Conservation (phyloP, 2,329 filamentous ascomycete species). For the Aspergillus spinulosporus region DNA sequence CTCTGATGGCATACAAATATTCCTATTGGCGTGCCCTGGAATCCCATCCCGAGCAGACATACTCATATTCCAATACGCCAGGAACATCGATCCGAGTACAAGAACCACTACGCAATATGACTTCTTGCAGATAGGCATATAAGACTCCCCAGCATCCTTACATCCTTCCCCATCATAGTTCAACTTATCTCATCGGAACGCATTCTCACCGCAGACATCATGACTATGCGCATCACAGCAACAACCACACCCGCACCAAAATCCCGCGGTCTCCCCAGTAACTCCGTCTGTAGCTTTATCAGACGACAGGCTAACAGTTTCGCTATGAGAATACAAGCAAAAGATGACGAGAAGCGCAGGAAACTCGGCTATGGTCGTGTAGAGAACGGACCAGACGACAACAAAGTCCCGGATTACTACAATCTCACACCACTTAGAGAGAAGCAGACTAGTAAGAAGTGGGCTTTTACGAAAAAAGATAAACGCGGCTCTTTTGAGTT, state of each 20-base stretch:
- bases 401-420: background rate
- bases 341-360: background rate
- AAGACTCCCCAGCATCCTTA: background rate
- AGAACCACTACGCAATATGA: background rate
- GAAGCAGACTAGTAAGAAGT: background rate
- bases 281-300: no score
- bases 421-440: background rate
- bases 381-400: background rate
- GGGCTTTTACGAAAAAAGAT: no score
- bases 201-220: no score
- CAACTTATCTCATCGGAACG: no score
- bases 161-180: background rate
- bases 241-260: no score
- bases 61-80: background rate
- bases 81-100: background rate
- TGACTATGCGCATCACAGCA: no score
- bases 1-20: background rate
- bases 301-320: no score
- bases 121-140: background rate
- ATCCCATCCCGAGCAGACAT: background rate
- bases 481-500: background rate
- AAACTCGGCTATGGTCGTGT: background rate
- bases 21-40: background rate
- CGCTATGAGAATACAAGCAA: background rate
- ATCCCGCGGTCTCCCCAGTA: no score